Percentiles rank a stretch among this genome's conserved stretches.
Evolutionary conservation across 106 monocot species (phyloP).

Genomic region (Allium cepa): DNA sequence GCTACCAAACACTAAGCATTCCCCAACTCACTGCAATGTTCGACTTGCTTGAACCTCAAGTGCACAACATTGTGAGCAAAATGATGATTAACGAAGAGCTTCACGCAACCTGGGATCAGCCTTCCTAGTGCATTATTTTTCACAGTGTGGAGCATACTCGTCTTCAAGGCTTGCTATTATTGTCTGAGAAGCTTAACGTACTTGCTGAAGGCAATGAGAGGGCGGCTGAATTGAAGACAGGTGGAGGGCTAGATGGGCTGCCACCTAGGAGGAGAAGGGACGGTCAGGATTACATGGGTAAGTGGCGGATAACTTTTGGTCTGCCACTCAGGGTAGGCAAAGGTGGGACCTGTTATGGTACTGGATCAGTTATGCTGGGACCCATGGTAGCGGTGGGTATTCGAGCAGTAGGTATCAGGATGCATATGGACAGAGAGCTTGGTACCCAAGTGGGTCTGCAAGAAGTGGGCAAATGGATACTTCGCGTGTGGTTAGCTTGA

Average conservation of each 20-base stretch:
- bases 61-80: conserved; percentile 69
- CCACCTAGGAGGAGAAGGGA: conserved; percentile 50
- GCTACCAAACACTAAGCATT: conserved; percentile 73
- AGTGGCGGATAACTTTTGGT: conserved; percentile 56
- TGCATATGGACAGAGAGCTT: conserved; percentile 23
- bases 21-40: conserved; percentile 64
- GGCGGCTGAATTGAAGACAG: conserved; percentile 65
- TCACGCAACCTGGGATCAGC: conserved; percentile 89
- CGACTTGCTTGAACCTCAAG: conserved; percentile 43
- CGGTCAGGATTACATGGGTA: conserved; percentile 50
- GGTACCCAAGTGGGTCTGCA: conserved; percentile 16
- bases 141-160: conserved; percentile 66
- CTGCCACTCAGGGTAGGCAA: conserved; percentile 32
- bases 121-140: conserved; percentile 63
- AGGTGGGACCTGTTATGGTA: conserved; percentile 15
- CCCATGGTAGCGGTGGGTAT: conserved; percentile 17
- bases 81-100: conserved; percentile 86
- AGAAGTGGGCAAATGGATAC: conserved; percentile 22
- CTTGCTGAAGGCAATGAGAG: conserved; percentile 84
- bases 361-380: not conserved
- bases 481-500: conserved; percentile 61
- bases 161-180: conserved; percentile 70
- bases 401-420: conserved; percentile 46
- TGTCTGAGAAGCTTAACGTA: conserved; percentile 73
- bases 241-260: conserved; percentile 68